Evolutionary conservation across 805 yeast genomes (phyloP).

Genomic region (Cyberlindnera subsufficiens): DNA sequence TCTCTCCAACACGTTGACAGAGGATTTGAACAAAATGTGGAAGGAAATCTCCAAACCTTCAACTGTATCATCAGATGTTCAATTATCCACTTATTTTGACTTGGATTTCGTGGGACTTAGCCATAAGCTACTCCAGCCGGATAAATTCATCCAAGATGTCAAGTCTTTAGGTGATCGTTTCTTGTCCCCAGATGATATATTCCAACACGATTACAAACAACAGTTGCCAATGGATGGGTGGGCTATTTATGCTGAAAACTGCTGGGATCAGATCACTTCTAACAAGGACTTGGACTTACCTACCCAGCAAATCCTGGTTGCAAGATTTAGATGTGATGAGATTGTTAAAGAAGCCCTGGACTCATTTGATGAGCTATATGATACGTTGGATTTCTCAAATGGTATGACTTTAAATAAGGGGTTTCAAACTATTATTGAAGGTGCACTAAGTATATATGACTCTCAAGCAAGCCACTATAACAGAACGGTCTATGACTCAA

Average conservation of each 20-base stretch:
- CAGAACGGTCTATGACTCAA: slow-evolving; percentile 57
- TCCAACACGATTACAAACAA: slow-evolving; percentile 72
- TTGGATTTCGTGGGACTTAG: slow-evolving; percentile 74
- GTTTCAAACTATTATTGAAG: slow-evolving; percentile 37
- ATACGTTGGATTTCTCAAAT: slow-evolving; percentile 7
- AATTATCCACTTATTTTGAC: slow-evolving; percentile 76
- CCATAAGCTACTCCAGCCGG: slow-evolving; percentile 80
- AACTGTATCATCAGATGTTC: slow-evolving; percentile 42
- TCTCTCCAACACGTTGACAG: slow-evolving; percentile 58
- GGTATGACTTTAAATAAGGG: slow-evolving; percentile 32
- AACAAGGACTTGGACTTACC: slow-evolving; percentile 95
- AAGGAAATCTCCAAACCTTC: slow-evolving; percentile 65
- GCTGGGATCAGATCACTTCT: slow-evolving; percentile 91
- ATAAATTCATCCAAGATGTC: slow-evolving; percentile 59
- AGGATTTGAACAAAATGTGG: slow-evolving; percentile 81
- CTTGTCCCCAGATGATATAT: slow-evolving; percentile 34
- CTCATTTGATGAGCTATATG: slow-evolving; percentile 11
- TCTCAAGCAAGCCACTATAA: slow-evolving; percentile 72
- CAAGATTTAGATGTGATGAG: slow-evolving; percentile 92
- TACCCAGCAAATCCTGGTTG: slow-evolving; percentile 92
- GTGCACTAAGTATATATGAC: slow-evolving; percentile 54
- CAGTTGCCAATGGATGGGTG: slow-evolving; percentile 93
- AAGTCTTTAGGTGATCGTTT: slow-evolving; percentile 59
- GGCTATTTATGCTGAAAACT: slow-evolving; percentile 82
- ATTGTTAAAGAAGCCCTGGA: slow-evolving; percentile 42